A percentile compares a stretch with the other conserved stretches of the same genome.
These are phyloP conservation scores for Basidiobolus meristosporus DNA, from an alignment of 371 early-diverging fungal genomes.

Conservation along the genomic window DNA sequence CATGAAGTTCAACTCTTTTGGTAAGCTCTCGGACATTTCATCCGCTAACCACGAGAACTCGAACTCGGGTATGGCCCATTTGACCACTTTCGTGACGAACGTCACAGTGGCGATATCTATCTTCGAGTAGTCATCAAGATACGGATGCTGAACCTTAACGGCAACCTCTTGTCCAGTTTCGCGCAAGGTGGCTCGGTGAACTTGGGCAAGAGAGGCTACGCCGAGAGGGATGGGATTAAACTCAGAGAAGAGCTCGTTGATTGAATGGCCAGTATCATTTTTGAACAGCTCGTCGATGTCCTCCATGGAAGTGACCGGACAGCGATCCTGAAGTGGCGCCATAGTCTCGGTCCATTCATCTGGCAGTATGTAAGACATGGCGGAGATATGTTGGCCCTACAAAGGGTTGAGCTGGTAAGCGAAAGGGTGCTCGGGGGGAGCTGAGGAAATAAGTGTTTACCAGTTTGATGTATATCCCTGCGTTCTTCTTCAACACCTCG, in stretches of 20 bases:
- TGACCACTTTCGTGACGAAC: constrained; percentile 32
- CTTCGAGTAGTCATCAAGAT: constrained; percentile 43
- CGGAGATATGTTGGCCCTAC: constrained; percentile 67
- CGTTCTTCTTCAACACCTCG: constrained; percentile 28
- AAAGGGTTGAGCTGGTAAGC: not conserved
- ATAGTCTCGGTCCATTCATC: constrained; percentile 73
- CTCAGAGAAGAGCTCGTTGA: constrained; percentile 37
- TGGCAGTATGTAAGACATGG: constrained; percentile 75
- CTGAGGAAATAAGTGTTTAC: constrained; percentile 5
- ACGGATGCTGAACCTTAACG: constrained; percentile 82
- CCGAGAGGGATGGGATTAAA: constrained; percentile 65
- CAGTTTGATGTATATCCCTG: constrained; percentile 87
- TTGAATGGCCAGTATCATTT: constrained; percentile 35
- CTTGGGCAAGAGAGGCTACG: constrained; percentile 73
- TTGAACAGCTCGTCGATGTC: constrained; percentile 47
- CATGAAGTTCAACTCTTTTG: constrained; percentile 71
- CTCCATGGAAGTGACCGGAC: constrained; percentile 46
- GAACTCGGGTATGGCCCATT: constrained; percentile 65
- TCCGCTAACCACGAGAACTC: constrained; percentile 79
- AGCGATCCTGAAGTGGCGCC: constrained; percentile 70
- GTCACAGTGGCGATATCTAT: constrained; percentile 64
- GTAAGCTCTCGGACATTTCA: constrained; percentile 69
- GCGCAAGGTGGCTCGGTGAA: constrained; percentile 48
- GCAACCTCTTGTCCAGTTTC: constrained; percentile 43
- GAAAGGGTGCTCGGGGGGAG: not conserved